Base-by-base conservation (phyloP, 352 stramenopile species). In the Globisporangium canariense region DNA sequence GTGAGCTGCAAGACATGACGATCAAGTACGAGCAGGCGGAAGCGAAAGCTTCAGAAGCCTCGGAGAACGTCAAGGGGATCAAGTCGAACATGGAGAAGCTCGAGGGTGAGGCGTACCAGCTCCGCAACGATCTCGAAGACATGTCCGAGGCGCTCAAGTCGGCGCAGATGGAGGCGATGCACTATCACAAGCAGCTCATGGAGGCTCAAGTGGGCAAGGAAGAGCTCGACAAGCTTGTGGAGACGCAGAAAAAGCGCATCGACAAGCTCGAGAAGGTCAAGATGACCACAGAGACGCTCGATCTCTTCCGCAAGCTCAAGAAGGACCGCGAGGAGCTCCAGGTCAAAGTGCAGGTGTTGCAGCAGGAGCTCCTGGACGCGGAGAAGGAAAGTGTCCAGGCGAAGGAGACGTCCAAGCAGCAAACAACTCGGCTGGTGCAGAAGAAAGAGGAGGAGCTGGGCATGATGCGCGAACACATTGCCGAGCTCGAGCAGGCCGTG, bases 261-360 rank as follows among this genome's bases (percentile, higher is more conserved):
- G 80, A 88, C 43, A 91, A 90, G 66, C 74, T 93, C 40, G 83
- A 93, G 40, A 86, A 89, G 67, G 81, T 91, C 20, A 93, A 93
- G 70, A 93, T 93, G 83, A 93, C 83, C 8, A 91, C 71, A 0
- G 81, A 89, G 38, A 90, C 71, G 22, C 68, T 90, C 28, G 76
- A 89, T 49, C 51, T 91, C 47, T 93, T 90, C 70, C 81, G 74
- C 3, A 88, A 79, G 60, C 49, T 92, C 47, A 90, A 90, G 71
- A 73, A 67, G 30, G 77, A 86, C 54, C 79, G 83, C 25, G 53
- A 79, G 30, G 68, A 79, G 28, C 69, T 92, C 34, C 75, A 86
- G 40, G 22, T 63, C 3, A 78, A 76, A 43, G 82, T 86, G 28
- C 57, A 76, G n/a, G 52, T 62, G 38, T 45, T 82, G 38, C 58